phyloP scores from a whole-genome alignment of 495 filamentous ascomycete species.

The Hypoxylon crocopeplum region DNA sequence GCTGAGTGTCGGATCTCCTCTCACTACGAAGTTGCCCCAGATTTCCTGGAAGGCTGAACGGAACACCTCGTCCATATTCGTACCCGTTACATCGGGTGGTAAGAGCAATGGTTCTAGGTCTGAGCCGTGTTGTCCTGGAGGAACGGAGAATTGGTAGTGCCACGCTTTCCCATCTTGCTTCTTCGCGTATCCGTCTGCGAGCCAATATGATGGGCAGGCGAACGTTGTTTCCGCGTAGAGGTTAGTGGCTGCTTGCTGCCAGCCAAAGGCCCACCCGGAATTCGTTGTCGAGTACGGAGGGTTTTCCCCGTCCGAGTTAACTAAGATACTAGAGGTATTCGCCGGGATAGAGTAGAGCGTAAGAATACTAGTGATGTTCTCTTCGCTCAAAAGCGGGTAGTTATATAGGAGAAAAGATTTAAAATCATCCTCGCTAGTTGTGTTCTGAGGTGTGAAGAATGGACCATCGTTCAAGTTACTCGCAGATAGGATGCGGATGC shows the following conservation, averaged over 20 bases:
- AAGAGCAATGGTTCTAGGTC: constrained; percentile 49
- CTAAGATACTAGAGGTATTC: constrained; percentile 21
- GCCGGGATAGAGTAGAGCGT: constrained; percentile 51
- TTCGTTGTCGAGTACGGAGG: constrained; percentile 43
- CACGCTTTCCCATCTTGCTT: constrained; percentile 42
- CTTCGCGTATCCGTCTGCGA: constrained; percentile 60
- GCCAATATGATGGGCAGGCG: constrained; percentile 67
- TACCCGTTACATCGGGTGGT: constrained; percentile 9
- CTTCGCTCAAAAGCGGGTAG: constrained; percentile 58
- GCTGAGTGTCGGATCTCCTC: constrained; percentile 56
- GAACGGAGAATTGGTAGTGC: constrained; percentile 68
- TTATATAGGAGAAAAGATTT: constrained; percentile 49
- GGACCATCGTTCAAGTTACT: constrained; percentile 44
- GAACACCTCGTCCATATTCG: constrained; percentile 38
- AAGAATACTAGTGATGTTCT: constrained; percentile 53
- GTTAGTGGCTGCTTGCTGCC: constrained; percentile 49
- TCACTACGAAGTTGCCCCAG: constrained; percentile 63
- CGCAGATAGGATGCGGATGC: constrained; percentile 30
- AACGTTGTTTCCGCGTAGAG: constrained; percentile 67
- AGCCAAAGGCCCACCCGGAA: constrained; percentile 37
- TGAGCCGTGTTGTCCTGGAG: constrained; percentile 59
- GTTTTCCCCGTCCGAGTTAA: constrained; percentile 38
- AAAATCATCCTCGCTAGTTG: constrained; percentile 55
- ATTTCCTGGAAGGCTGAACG: constrained; percentile 40
- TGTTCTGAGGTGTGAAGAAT: constrained; percentile 57